phyloP scores from a whole-genome alignment of 768 basidiomycete genomes.

The Botryobasidium botryosum region DNA sequence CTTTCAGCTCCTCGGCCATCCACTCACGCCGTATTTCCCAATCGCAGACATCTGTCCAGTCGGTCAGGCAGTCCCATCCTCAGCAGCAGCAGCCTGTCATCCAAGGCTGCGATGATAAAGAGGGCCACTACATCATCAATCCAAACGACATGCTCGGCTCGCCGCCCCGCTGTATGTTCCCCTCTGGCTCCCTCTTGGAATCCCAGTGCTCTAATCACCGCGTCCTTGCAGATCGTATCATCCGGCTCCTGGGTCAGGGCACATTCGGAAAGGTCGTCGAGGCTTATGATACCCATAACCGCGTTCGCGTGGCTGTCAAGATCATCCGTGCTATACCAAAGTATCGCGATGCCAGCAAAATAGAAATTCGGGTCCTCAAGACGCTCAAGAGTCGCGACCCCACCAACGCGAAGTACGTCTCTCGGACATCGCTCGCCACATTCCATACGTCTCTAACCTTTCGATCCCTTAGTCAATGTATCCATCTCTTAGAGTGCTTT shows the following conservation, averaged over 20 bases:
- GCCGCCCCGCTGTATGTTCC: slow-evolving; percentile 39
- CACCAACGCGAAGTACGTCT: slow-evolving; percentile 65
- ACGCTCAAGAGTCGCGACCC: slow-evolving; percentile 83
- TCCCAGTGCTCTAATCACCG: slow-evolving; percentile 5
- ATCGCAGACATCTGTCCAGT: slow-evolving; percentile 19
- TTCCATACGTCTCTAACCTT: slow-evolving; percentile 14
- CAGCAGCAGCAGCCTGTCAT: slow-evolving; percentile 28
- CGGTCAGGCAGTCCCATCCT: slow-evolving; percentile 16
- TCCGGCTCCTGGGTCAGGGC: slow-evolving; percentile 83
- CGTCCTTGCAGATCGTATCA: slow-evolving; percentile 59
- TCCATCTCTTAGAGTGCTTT: slow-evolving; percentile 86
- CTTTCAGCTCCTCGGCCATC: slow-evolving; percentile 12
- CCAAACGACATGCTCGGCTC: slow-evolving; percentile 76
- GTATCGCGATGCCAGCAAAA: slow-evolving; percentile 96
- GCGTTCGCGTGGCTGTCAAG: slow-evolving; percentile 84
- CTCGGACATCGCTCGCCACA: slow-evolving; percentile 5
- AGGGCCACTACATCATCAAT: slow-evolving; percentile 94
- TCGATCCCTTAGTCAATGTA: slow-evolving; percentile 64
- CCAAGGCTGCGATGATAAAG: slow-evolving; percentile 89
- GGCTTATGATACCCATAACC: slow-evolving; percentile 62
- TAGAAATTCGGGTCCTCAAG: slow-evolving; percentile 89
- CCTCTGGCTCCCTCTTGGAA: slow-evolving; percentile 2
- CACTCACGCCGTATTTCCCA: too few species aligned
- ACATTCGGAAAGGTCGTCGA: slow-evolving; percentile 99
- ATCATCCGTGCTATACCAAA: slow-evolving; percentile 97